Evolutionary conservation across 805 yeast genomes (phyloP).

Genomic region (Yarrowia sp.): DNA sequence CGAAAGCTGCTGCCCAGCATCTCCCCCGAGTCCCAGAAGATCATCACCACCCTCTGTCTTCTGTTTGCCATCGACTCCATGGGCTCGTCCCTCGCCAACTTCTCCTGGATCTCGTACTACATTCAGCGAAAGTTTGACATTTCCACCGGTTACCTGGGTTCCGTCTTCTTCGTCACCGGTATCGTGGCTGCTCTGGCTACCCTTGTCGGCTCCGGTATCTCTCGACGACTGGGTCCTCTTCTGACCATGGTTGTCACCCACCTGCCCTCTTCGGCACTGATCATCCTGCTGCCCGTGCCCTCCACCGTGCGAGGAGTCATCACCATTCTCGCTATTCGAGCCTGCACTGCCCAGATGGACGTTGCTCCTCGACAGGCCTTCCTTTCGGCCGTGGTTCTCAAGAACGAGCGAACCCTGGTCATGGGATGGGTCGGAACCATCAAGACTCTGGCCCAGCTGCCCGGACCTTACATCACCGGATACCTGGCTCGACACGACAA

Average conservation of each 20-base stretch:
- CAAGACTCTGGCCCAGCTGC: conserved; percentile 79
- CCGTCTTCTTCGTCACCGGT: conserved; percentile 69
- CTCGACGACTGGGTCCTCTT: conserved; percentile 75
- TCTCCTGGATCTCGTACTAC: conserved; percentile 84
- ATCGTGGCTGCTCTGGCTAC: conserved; percentile 67
- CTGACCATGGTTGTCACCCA: conserved; percentile 76
- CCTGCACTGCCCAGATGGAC: conserved; percentile 77
- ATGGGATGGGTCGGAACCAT: conserved; percentile 87
- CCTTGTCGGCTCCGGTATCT: conserved; percentile 52
- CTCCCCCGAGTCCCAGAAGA: conserved; percentile 44
- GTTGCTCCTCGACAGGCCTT: conserved; percentile 87
- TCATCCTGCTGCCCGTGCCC: conserved; percentile 60
- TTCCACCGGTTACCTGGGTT: conserved; percentile 66
- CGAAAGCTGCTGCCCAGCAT: conserved; percentile 42
- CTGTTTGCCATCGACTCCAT: conserved; percentile 80
- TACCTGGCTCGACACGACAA: conserved; percentile 57
- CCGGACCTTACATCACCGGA: conserved; percentile 83
- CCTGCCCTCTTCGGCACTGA: conserved; percentile 73
- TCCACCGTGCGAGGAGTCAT: conserved; percentile 56
- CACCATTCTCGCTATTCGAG: conserved; percentile 60
- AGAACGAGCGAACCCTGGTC: conserved; percentile 72
- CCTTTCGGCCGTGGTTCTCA: conserved; percentile 69
- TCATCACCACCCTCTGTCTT: conserved; percentile 46
- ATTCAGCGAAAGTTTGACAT: conserved; percentile 63
- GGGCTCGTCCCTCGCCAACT: conserved; percentile 82